Percentiles rank a stretch among this genome's conserved stretches.
These are phyloP conservation scores for Pichia kluyveri DNA, from an alignment of 805 yeast species.

Conservation along the genomic window DNA sequence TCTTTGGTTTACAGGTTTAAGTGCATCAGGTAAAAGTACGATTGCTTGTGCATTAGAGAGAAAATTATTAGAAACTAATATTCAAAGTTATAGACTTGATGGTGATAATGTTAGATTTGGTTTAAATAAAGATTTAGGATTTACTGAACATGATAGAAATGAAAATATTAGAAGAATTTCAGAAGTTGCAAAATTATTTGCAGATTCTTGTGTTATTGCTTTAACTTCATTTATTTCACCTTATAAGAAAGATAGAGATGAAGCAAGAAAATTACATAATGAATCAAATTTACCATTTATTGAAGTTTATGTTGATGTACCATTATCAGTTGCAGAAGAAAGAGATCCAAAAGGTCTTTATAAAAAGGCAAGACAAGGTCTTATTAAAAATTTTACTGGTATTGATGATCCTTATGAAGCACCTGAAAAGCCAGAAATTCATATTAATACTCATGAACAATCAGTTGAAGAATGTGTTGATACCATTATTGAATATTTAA, in stretches of 20 bases:
- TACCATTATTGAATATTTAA: conserved; percentile 58
- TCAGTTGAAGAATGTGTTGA: conserved; percentile 77
- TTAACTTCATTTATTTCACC: conserved; percentile 92
- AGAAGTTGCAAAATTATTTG: conserved; percentile 89
- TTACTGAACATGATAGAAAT: conserved; percentile 82
- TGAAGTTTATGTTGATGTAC: conserved; percentile 90
- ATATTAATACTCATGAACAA: conserved; percentile 60
- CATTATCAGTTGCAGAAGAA: conserved; percentile 87
- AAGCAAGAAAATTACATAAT: conserved; percentile 78
- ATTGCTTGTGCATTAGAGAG: conserved; percentile 93
- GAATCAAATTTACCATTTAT: conserved; percentile 71
- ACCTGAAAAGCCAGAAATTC: conserved; percentile 78
- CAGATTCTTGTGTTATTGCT: conserved; percentile 83
- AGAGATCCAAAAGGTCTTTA: conserved; percentile 97
- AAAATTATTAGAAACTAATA: conserved; percentile 56
- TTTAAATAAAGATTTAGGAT: conserved; percentile 88
- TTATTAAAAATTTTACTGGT: conserved; percentile 91
- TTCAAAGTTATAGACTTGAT: conserved; percentile 80
- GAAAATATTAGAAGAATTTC: conserved; percentile 93
- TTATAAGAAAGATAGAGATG: conserved; percentile 72
- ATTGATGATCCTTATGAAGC: conserved; percentile 94
- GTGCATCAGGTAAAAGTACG: conserved; percentile 91
- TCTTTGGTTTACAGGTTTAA: conserved; percentile 90
- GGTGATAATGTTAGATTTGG: conserved; percentile 95
- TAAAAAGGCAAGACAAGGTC: conserved; percentile 93